Percentiles rank a stretch among this genome's conserved stretches.
These are phyloP conservation scores for Picochlorum sp. DNA, from an alignment of 139 green algal species.

Conservation along the genomic window DNA sequence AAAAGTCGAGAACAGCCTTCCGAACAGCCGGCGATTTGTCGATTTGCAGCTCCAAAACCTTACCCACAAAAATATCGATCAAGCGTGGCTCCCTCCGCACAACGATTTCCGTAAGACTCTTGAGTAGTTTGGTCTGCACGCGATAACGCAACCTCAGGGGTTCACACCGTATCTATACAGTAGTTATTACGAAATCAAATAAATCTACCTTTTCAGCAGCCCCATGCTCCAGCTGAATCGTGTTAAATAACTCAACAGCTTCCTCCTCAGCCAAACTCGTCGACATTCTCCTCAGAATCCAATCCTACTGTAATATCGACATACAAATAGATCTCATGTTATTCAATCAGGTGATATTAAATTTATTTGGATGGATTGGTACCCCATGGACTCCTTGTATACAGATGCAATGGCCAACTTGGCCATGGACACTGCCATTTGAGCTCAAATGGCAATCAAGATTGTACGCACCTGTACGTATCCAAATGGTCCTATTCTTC, in stretches of 20 bases:
- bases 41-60: slow-evolving; percentile 36
- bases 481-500: no score
- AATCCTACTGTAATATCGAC: no score
- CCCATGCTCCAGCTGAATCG: slow-evolving; percentile 18
- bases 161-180: background rate
- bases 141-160: background rate
- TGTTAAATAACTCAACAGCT: slow-evolving; percentile 30
- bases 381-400: no score
- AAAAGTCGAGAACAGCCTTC: slow-evolving; percentile 21
- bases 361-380: no score
- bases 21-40: slow-evolving; percentile 29
- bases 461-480: no score
- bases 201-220: slow-evolving; percentile 18
- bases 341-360: no score
- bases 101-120: slow-evolving; percentile 37
- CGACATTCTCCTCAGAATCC: no score
- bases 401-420: no score
- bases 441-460: no score
- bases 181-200: background rate
- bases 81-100: slow-evolving; percentile 28
- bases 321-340: no score
- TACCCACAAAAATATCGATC: slow-evolving; percentile 31
- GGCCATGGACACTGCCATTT: no score
- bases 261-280: slow-evolving; percentile 11
- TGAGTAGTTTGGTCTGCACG: slow-evolving; percentile 31